These are phyloP conservation scores for Rugonectria rugulosa DNA, from an alignment of 2,329 filamentous ascomycete species.

Conservation along the genomic window DNA sequence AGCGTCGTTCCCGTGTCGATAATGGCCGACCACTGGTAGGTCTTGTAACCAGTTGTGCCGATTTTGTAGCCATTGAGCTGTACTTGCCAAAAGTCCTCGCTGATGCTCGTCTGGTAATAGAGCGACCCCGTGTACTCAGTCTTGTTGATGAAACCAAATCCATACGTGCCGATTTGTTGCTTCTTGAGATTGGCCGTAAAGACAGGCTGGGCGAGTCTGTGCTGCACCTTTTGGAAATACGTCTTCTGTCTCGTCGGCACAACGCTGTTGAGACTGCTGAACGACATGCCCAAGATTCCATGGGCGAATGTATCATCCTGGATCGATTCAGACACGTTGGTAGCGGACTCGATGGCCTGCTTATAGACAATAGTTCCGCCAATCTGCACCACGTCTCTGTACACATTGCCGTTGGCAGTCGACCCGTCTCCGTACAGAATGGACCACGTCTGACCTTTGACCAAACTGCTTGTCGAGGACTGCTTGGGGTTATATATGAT, in stretches of 20 bases:
- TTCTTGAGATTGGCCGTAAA: conserved; percentile 48
- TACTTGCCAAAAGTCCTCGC: conserved; percentile 67
- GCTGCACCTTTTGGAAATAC: conserved; percentile 47
- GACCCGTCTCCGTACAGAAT: conserved; percentile 73
- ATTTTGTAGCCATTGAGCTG: conserved; percentile 62
- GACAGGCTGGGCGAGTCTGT: conserved; percentile 39
- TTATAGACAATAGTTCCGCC: conserved; percentile 64
- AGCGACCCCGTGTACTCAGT: conserved; percentile 64
- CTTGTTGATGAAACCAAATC: conserved; percentile 60
- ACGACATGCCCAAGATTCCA: conserved; percentile 47
- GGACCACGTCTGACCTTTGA: conserved; percentile 57
- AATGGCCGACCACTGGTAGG: conserved; percentile 58
- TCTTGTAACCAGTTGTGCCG: conserved; percentile 43
- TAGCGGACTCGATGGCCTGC: conserved; percentile 73
- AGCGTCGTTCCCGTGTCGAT: conserved; percentile 77
- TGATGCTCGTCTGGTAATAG: conserved; percentile 61
- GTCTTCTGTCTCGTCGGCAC: conserved; percentile 42
- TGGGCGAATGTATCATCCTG: conserved; percentile 44
- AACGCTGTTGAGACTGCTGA: conserved; percentile 44
- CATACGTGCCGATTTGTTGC: conserved; percentile 46
- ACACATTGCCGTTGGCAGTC: conserved; percentile 69
- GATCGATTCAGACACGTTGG: conserved; percentile 58
- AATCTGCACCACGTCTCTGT: conserved; percentile 69
- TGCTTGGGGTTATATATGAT: conserved; percentile 61
- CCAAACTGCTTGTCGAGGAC: conserved; percentile 51